Percentiles rank a stretch among this genome's conserved stretches.
phyloP scores from a whole-genome alignment of 202 grass and related monocot genomes.

The Schoenoplectus tabernaemontani region DNA sequence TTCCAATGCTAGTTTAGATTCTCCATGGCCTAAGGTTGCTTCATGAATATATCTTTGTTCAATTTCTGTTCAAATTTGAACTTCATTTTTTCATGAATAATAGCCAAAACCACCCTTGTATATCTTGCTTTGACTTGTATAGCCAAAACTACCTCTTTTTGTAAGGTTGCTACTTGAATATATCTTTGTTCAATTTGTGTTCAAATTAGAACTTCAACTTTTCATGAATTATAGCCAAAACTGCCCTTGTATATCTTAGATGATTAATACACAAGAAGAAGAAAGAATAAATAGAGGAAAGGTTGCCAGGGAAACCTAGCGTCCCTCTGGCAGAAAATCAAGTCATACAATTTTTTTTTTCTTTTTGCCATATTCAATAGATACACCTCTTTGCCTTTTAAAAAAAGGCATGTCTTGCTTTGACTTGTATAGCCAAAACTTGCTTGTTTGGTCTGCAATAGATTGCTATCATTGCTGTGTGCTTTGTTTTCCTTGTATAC shows the following conservation, averaged over 20 bases:
- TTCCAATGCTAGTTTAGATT: constrained; percentile 66
- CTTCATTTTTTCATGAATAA: neutral
- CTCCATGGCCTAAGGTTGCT: constrained; percentile 85
- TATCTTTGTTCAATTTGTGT: neutral
- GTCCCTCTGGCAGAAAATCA: too few species aligned
- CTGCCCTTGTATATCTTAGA: neutral
- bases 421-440: neutral
- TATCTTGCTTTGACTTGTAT: neutral
- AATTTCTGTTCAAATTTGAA: constrained; percentile 4
- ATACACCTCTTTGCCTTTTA: too few species aligned
- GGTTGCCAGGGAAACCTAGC: too few species aligned
- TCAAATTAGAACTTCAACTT: neutral
- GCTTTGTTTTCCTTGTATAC: too few species aligned
- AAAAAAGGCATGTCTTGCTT: too few species aligned
- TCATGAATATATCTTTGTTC: neutral
- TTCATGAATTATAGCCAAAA: neutral
- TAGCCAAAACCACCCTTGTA: neutral
- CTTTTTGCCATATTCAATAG: too few species aligned
- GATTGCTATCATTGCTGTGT: neutral
- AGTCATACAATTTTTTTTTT: too few species aligned
- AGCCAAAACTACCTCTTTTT: too few species aligned
- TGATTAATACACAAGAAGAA: too few species aligned
- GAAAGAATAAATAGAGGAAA: too few species aligned
- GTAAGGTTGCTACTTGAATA: constrained; percentile 39
- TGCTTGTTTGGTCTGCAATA: neutral